Evolutionary conservation across 2,329 filamentous ascomycete species (phyloP).

Genomic region (Trichoderma citrinoviride): DNA sequence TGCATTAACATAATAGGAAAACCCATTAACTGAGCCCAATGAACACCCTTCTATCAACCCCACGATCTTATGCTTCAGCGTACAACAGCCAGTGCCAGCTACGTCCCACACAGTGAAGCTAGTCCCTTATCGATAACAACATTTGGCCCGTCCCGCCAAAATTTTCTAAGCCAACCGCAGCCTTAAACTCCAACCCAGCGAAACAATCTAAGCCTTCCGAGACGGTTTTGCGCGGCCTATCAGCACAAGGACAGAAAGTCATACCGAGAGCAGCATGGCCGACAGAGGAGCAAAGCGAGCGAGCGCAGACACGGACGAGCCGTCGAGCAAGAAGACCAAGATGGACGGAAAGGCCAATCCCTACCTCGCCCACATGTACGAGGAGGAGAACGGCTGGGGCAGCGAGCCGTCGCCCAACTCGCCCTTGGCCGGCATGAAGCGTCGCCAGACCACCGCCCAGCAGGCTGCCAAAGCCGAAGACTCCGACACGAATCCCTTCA

Average conservation of each 20-base stretch:
- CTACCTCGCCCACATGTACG: slow-evolving; percentile 87
- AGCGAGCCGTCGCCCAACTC: slow-evolving; percentile 40
- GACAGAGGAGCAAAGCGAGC: slow-evolving; percentile 45
- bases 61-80: too few relatives aligned
- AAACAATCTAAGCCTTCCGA: not conserved
- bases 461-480: slow-evolving; percentile 75
- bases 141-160: slow-evolving; percentile 28
- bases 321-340: slow-evolving; percentile 45
- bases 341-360: slow-evolving; percentile 61
- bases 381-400: slow-evolving; percentile 37
- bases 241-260: too few relatives aligned
- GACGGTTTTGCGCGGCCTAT: slow-evolving; percentile 21
- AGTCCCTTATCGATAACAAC: slow-evolving; percentile 37
- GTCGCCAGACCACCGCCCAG: slow-evolving; percentile 75
- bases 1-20: too few relatives aligned
- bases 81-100: not conserved
- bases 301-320: slow-evolving; percentile 44
- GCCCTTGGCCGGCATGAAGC: slow-evolving; percentile 64
- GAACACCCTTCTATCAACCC: too few relatives aligned
- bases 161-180: slow-evolving; percentile 25
- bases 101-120: not conserved
- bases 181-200: slow-evolving; percentile 1
- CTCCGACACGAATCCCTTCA: slow-evolving; percentile 82
- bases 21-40: too few relatives aligned
- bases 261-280: slow-evolving; percentile 35